Conservation (phyloP, 2,329 filamentous ascomycete species). For the Botrytis porri region DNA sequence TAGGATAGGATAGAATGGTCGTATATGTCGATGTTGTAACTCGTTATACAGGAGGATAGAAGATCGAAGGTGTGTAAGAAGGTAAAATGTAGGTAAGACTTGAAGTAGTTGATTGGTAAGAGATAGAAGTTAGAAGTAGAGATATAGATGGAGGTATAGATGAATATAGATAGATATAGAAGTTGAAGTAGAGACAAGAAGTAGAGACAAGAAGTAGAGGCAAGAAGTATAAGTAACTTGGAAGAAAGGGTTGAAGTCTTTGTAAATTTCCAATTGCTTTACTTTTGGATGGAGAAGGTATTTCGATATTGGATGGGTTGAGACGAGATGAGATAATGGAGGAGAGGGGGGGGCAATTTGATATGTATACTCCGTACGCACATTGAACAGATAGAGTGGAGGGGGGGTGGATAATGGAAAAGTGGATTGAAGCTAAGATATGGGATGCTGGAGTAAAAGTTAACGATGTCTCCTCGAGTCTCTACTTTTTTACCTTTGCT, state of each 20-base stretch:
- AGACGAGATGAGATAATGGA: not conserved
- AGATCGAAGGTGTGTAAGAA: not conserved
- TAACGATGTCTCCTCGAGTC: not conserved
- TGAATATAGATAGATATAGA: not conserved
- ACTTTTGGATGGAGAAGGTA: not conserved
- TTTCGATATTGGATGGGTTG: not conserved
- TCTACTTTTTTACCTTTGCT: not conserved
- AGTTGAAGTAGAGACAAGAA: not conserved
- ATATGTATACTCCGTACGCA: conserved; percentile 10
- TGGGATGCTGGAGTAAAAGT: conserved; percentile 7
- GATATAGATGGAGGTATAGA: not conserved
- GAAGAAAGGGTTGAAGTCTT: conserved; percentile 11
- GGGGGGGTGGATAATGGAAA: not conserved
- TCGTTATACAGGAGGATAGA: not conserved
- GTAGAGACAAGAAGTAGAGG: not conserved
- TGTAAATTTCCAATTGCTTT: not conserved
- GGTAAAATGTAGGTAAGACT: not conserved
- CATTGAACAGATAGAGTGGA: conserved; percentile 7
- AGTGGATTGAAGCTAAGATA: conserved; percentile 8
- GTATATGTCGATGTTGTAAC: not conserved
- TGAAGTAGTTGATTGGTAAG: not conserved
- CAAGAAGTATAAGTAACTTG: not conserved
- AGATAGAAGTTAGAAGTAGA: not conserved
- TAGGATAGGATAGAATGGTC: not conserved
- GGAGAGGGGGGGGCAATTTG: not conserved